phyloP scores from a whole-genome alignment of 2,329 filamentous ascomycete species.

The Pyricularia sp. region DNA sequence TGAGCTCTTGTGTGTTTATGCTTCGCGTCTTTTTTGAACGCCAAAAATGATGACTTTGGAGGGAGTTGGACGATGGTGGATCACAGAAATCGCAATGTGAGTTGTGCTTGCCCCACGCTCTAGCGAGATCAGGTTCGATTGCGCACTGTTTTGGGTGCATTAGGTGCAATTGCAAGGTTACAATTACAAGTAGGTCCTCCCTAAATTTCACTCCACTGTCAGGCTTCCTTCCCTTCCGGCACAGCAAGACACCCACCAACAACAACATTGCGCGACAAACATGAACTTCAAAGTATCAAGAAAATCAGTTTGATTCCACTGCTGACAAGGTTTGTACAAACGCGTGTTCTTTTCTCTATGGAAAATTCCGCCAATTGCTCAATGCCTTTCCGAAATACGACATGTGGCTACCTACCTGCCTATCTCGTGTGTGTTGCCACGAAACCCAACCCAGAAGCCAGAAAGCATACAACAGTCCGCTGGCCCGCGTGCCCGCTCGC shows the following conservation, averaged over 20 bases:
- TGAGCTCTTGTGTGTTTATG: not conserved
- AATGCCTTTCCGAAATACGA: not conserved
- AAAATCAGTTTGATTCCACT: not conserved
- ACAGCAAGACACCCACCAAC: too few relatives aligned
- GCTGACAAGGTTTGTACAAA: not conserved
- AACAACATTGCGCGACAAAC: too few relatives aligned
- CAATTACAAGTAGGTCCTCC: too few relatives aligned
- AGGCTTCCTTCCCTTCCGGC: too few relatives aligned
- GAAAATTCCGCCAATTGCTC: not conserved
- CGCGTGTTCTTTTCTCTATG: not conserved
- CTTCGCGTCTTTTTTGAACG: not conserved
- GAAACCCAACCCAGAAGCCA: not conserved
- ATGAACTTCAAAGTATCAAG: not conserved
- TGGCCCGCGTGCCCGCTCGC: not conserved
- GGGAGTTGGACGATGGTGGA: not conserved
- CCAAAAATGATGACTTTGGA: too few relatives aligned
- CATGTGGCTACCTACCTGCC: not conserved
- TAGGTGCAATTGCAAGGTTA: too few relatives aligned
- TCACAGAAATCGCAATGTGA: not conserved
- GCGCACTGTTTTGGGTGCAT: not conserved
- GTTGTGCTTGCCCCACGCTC: not conserved
- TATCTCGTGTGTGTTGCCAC: not conserved
- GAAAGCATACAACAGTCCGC: not conserved
- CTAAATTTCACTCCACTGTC: too few relatives aligned
- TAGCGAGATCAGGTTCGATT: not conserved